phyloP scores from a whole-genome alignment of 2,329 filamentous ascomycete species.

The Trichoderma hamatum region DNA sequence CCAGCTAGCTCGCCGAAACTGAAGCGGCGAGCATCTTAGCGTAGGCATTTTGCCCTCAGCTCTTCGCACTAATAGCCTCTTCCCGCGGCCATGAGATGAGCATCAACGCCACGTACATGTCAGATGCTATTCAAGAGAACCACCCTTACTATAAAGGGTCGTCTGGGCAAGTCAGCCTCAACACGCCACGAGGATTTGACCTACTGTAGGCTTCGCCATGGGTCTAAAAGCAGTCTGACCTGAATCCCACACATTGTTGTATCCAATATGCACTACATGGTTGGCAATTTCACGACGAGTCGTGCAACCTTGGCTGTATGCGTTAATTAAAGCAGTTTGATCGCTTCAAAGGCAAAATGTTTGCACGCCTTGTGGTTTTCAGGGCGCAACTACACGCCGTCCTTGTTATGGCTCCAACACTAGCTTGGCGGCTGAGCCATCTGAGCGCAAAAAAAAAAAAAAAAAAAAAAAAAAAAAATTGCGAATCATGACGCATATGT shows the following conservation, averaged over 20 bases:
- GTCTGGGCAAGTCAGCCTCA: neutral
- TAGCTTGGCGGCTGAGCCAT: neutral
- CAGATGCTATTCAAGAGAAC: conserved; percentile 9
- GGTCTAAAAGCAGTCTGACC: neutral
- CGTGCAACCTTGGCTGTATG: neutral
- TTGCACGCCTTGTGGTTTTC: neutral
- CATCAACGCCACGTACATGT: conserved; percentile 8
- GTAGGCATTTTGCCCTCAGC: conserved; percentile 15
- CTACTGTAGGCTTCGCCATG: neutral
- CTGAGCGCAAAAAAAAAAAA: neutral
- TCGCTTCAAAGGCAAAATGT: neutral
- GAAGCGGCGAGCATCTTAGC: conserved; percentile 7
- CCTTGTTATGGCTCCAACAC: neutral
- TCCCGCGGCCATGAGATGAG: conserved; percentile 6
- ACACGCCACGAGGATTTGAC: neutral
- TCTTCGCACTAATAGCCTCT: neutral
- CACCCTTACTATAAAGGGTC: neutral
- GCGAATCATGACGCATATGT: neutral
- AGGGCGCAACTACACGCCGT: neutral
- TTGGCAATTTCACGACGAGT: neutral
- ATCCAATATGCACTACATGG: neutral
- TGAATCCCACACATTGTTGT: neutral
- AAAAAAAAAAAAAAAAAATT: neutral
- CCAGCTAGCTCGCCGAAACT: conserved; percentile 1
- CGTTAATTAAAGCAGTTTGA: neutral